Evolutionary conservation across 192 early-diverging fungal genomes (phyloP).

Genomic region (Spinellus fusiger): DNA sequence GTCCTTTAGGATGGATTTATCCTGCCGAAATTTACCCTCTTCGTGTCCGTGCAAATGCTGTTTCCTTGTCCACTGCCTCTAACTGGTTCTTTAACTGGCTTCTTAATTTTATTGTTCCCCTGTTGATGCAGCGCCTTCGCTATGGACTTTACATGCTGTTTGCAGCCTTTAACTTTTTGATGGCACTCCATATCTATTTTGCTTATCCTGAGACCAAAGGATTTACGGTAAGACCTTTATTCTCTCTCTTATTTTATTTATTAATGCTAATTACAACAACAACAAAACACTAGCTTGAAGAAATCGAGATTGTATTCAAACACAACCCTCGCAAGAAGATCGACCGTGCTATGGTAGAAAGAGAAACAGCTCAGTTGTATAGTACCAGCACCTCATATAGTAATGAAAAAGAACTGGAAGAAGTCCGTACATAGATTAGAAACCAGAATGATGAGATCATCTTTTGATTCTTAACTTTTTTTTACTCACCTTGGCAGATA

Average conservation of each 20-base stretch:
- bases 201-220: conserved; percentile 84
- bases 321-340: conserved; percentile 22
- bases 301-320: conserved; percentile 24
- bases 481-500: too few species aligned
- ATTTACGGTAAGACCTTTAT: conserved; percentile 36
- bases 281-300: conserved; percentile 18
- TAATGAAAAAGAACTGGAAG: not conserved
- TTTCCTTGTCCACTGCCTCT: conserved; percentile 74
- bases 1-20: conserved; percentile 89
- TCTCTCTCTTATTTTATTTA: not conserved
- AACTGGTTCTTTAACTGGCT: conserved; percentile 91
- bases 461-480: not conserved
- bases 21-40: conserved; percentile 91
- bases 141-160: conserved; percentile 70
- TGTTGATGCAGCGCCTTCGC: conserved; percentile 59
- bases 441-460: not conserved
- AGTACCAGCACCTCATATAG: not conserved
- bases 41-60: conserved; percentile 81
- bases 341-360: conserved; percentile 3
- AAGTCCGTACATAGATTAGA: too few species aligned
- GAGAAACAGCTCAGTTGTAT: not conserved
- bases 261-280: too few species aligned
- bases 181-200: conserved; percentile 56
- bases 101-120: conserved; percentile 70
- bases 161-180: conserved; percentile 55